These are phyloP conservation scores for Euphorbia lathyris DNA, from an alignment of 345 rosid genomes.

Conservation along the genomic window DNA sequence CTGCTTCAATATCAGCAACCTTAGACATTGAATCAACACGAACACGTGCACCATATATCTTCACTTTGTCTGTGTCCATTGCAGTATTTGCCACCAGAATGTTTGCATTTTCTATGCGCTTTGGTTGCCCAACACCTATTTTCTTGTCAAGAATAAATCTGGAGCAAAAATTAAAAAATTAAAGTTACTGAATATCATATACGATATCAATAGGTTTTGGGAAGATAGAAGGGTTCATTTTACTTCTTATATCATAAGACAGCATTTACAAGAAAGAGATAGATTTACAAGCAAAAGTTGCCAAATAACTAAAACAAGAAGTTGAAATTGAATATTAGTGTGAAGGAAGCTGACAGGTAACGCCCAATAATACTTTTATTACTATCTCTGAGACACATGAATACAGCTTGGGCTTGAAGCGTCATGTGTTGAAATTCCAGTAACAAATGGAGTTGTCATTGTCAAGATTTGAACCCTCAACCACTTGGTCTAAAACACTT, in stretches of 20 bases:
- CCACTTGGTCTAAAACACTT: too few species aligned
- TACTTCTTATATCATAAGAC: too few species aligned
- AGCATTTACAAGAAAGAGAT: not conserved
- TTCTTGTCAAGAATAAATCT: constrained; percentile 99
- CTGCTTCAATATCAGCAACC: constrained; percentile 98
- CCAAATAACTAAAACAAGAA: not conserved
- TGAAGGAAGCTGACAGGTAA: too few species aligned
- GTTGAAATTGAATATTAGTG: not conserved
- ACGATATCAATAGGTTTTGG: not conserved
- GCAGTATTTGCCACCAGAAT: constrained; percentile 99
- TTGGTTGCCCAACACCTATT: constrained; percentile 96
- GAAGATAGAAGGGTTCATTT: constrained; percentile 34
- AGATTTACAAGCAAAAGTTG: not conserved
- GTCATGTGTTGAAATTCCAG: too few species aligned
- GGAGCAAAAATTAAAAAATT: constrained; percentile 4
- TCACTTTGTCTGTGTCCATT: constrained; percentile 98
- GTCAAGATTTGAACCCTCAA: too few species aligned
- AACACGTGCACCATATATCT: constrained; percentile 98
- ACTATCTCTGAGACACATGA: too few species aligned
- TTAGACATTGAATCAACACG: constrained; percentile 97
- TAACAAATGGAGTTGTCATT: too few species aligned
- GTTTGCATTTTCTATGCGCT: constrained; percentile 89
- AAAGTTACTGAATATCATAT: constrained; percentile 2
- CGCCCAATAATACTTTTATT: too few species aligned
- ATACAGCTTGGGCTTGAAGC: too few species aligned